Evolutionary conservation across 306 rosid genomes (phyloP).

Genomic region (Psophocarpus tetragonolobus): DNA sequence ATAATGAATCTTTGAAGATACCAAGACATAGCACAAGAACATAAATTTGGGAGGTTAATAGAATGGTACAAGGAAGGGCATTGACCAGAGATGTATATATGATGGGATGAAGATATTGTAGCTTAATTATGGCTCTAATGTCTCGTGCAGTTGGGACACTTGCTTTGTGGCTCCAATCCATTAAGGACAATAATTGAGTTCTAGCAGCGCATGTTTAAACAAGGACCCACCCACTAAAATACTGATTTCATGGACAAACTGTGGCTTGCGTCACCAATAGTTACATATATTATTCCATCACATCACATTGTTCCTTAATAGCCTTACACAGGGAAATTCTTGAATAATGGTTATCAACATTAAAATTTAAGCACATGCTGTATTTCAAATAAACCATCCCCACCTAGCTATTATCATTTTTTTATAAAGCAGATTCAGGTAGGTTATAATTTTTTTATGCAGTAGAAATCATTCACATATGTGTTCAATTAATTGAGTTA

Average conservation of each 20-base stretch:
- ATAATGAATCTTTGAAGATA: neutral
- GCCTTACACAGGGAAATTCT: no score
- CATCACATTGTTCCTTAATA: no score
- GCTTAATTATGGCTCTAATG: neutral
- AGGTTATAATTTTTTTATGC: no score
- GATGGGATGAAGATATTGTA: neutral
- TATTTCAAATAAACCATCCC: no score
- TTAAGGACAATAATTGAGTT: slow-evolving; percentile 29
- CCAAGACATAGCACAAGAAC: neutral
- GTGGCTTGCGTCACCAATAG: neutral
- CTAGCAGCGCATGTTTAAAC: slow-evolving; percentile 16
- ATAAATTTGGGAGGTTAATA: slow-evolving; percentile 4
- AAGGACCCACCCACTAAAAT: neutral
- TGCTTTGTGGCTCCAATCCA: slow-evolving; percentile 23
- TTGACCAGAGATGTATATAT: slow-evolving; percentile 14
- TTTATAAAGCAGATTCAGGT: no score
- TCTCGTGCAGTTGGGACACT: slow-evolving; percentile 16
- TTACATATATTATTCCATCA: no score
- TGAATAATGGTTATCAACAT: no score
- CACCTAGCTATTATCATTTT: no score
- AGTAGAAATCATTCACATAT: no score
- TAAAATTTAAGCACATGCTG: no score
- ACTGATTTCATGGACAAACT: slow-evolving; percentile 22
- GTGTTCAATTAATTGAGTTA: no score
- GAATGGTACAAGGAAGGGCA: neutral